phyloP scores from a whole-genome alignment of 805 yeast genomes.

The Blastobotrys robertii region DNA sequence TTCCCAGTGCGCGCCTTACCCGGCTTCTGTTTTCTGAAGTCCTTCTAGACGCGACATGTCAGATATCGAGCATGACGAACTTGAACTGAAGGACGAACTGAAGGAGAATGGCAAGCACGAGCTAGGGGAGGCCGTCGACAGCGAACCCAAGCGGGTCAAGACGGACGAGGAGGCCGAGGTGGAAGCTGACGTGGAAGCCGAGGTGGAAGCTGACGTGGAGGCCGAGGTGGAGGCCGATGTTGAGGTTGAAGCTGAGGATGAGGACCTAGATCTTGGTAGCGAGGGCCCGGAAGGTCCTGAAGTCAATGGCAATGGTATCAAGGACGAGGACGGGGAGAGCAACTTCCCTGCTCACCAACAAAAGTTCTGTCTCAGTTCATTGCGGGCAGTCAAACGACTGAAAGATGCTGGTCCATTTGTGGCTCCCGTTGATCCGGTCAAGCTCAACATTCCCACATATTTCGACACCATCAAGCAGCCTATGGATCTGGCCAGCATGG shows the following conservation, averaged over 20 bases:
- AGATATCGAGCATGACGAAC: background rate
- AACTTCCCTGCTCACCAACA: constrained; percentile 48
- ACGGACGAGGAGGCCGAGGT: background rate
- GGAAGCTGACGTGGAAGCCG: background rate
- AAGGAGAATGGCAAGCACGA: background rate
- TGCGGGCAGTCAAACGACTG: constrained; percentile 79
- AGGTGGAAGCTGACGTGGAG: background rate
- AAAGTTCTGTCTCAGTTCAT: constrained; percentile 64
- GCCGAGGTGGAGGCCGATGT: background rate
- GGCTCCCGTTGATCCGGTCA: constrained; percentile 81
- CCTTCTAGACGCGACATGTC: too few species aligned
- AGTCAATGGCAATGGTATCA: background rate
- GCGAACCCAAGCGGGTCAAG: constrained; percentile 1
- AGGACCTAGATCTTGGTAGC: background rate
- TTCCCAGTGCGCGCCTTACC: too few species aligned
- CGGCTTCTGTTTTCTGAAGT: too few species aligned
- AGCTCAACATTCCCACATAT: constrained; percentile 83
- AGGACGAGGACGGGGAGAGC: background rate
- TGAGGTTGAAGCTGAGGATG: background rate
- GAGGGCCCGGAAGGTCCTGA: background rate
- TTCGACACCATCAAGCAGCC: constrained; percentile 76
- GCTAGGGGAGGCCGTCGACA: background rate
- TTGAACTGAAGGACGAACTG: background rate
- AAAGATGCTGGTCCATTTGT: constrained; percentile 89
- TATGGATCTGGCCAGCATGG: constrained; percentile 90